phyloP scores from a whole-genome alignment of 768 basidiomycete species.

The Pulveroboletus frians region DNA sequence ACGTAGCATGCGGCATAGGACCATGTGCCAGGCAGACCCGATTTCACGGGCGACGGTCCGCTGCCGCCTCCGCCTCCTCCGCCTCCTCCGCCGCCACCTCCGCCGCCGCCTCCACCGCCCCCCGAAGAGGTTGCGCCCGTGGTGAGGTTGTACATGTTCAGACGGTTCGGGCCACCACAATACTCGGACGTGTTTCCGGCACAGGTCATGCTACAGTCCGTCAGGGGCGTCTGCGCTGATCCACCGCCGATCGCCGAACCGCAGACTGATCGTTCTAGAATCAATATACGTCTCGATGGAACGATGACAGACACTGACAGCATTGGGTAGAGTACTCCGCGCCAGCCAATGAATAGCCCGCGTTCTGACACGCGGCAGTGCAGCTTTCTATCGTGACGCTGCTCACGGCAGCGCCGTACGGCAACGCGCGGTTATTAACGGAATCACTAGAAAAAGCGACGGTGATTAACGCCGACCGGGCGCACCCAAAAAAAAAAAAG shows the following conservation, averaged over 20 bases:
- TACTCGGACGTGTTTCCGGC: conserved; percentile 41
- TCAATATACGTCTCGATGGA: conserved; percentile 33
- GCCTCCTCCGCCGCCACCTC: no score
- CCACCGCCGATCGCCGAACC: conserved; percentile 14
- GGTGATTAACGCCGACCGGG: background rate
- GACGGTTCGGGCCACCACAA: conserved; percentile 66
- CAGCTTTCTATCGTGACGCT: conserved; percentile 48
- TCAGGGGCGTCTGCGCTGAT: conserved; percentile 35
- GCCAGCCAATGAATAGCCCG: conserved; percentile 39
- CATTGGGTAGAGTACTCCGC: conserved; percentile 45
- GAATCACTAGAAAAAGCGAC: conserved; percentile 28
- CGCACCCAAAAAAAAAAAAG: background rate
- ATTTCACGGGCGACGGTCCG: conserved; percentile 36
- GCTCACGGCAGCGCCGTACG: conserved; percentile 30
- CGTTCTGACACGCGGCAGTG: conserved; percentile 41
- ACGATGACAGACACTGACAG: conserved; percentile 33
- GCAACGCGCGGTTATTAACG: conserved; percentile 29
- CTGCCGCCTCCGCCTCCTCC: no score
- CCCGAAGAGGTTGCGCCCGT: background rate
- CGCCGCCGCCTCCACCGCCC: no score
- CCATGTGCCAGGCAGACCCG: conserved; percentile 53
- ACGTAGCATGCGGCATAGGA: conserved; percentile 63
- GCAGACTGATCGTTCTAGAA: conserved; percentile 37
- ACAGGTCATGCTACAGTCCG: conserved; percentile 45
- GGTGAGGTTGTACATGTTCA: conserved; percentile 19